A percentile compares a stretch with the other conserved stretches of the same genome.
Evolutionary conservation across 257 asterid genomes (phyloP).

Genomic region (Apocynum venetum): DNA sequence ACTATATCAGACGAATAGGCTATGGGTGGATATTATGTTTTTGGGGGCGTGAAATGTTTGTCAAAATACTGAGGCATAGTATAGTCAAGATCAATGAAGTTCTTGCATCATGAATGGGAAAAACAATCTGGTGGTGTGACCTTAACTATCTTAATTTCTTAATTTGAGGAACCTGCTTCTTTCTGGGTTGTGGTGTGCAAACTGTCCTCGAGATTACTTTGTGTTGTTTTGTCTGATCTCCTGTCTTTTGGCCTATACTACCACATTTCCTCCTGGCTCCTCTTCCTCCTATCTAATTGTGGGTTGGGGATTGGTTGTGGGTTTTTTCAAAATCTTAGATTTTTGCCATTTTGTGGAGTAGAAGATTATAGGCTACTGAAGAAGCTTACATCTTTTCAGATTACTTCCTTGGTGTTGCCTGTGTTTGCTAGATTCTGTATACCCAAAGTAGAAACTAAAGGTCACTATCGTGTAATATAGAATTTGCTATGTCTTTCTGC

Average conservation of each 20-base stretch:
- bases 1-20: background rate
- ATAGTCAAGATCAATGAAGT: background rate
- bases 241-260: background rate
- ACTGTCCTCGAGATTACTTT: background rate
- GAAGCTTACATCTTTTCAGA: background rate
- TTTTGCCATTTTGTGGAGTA: background rate
- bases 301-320: background rate
- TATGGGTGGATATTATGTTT: background rate
- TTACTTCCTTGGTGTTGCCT: background rate
- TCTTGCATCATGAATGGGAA: background rate
- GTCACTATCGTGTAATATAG: background rate
- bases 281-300: background rate
- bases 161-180: background rate
- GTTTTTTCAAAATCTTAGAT: background rate
- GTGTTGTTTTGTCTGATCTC: too few species aligned
- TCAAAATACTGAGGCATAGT: slow-evolving; percentile 9
- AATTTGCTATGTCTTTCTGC: background rate
- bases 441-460: background rate
- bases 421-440: background rate
- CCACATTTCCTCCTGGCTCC: background rate
- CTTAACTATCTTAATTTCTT: background rate
- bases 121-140: background rate
- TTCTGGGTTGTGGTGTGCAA: slow-evolving; percentile 10
- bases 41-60: background rate
- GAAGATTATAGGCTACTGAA: background rate